phyloP scores from a whole-genome alignment of 208 protist species.

The Wallacemonas sp. region DNA sequence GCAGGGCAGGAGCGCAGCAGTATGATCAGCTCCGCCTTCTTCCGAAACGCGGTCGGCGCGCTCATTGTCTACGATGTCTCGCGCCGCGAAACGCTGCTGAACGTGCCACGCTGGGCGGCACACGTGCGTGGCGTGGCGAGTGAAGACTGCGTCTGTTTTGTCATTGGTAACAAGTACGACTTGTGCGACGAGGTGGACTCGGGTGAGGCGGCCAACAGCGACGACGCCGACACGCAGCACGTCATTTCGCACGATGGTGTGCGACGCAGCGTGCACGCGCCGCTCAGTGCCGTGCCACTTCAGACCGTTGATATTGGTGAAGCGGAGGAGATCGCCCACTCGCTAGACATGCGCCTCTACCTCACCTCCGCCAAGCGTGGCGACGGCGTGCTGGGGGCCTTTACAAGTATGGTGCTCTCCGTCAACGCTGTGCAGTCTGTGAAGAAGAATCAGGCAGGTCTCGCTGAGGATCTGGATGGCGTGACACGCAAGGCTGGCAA shows the following conservation, averaged over 20 bases:
- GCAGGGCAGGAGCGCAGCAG: slow-evolving; percentile 46
- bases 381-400: slow-evolving; percentile 38
- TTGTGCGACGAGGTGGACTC: slow-evolving; percentile 17
- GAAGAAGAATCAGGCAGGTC: slow-evolving; percentile 5
- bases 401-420: slow-evolving; percentile 46
- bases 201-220: background rate
- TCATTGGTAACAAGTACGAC: slow-evolving; percentile 47
- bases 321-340: slow-evolving; percentile 39
- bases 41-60: slow-evolving; percentile 46
- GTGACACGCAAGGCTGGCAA: background rate
- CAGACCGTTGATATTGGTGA: slow-evolving; percentile 16
- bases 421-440: slow-evolving; percentile 43
- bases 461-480: background rate
- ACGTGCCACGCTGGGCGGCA: slow-evolving; percentile 33
- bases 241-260: no score
- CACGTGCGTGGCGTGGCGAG: slow-evolving; percentile 31
- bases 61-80: slow-evolving; percentile 57
- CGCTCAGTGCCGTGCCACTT: background rate
- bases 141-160: slow-evolving; percentile 49
- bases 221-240: background rate
- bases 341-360: slow-evolving; percentile 47
- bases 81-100: slow-evolving; percentile 33
- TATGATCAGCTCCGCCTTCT: slow-evolving; percentile 47
- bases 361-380: slow-evolving; percentile 37
- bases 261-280: no score